Evolutionary conservation across 2,329 filamentous ascomycete genomes (phyloP).

Genomic region (Talaromyces albobiverticillius): DNA sequence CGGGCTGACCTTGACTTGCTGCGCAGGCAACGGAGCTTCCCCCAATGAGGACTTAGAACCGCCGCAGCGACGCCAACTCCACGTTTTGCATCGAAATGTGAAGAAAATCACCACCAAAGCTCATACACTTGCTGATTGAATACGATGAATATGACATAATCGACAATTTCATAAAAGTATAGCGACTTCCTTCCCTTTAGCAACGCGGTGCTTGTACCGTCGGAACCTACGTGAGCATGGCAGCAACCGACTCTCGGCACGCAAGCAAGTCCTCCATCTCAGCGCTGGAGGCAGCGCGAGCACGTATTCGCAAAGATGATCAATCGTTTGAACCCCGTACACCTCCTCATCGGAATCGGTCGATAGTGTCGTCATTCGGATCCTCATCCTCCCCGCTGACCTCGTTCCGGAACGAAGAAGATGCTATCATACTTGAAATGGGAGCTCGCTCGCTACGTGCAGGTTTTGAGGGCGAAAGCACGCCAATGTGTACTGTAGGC

Average conservation of each 20-base stretch:
- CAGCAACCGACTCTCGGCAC: conserved; percentile 14
- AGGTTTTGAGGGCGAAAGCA: conserved; percentile 81
- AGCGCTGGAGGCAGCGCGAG: conserved; percentile 18
- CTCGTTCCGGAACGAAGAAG: conserved; percentile 70
- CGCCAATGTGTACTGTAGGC: conserved; percentile 66
- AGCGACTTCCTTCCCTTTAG: background rate
- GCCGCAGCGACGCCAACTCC: background rate
- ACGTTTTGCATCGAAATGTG: background rate
- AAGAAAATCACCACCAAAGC: background rate
- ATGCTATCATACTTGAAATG: conserved; percentile 77
- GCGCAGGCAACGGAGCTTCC: conserved; percentile 13
- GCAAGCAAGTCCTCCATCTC: conserved; percentile 17
- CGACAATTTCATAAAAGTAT: background rate
- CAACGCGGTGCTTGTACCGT: background rate
- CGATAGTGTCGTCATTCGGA: conserved; percentile 50
- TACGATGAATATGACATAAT: background rate
- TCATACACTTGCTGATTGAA: background rate
- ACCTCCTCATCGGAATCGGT: conserved; percentile 48
- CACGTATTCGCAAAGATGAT: conserved; percentile 25
- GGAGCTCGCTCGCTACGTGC: conserved; percentile 74
- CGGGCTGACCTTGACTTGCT: conserved; percentile 1
- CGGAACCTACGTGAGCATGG: conserved; percentile 9
- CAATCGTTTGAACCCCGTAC: conserved; percentile 53
- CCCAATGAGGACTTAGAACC: conserved; percentile 2
- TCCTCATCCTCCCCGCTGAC: conserved; percentile 56